These are phyloP conservation scores for Penicillium glabrum DNA, from an alignment of 2,329 filamentous ascomycete genomes.

Conservation along the genomic window DNA sequence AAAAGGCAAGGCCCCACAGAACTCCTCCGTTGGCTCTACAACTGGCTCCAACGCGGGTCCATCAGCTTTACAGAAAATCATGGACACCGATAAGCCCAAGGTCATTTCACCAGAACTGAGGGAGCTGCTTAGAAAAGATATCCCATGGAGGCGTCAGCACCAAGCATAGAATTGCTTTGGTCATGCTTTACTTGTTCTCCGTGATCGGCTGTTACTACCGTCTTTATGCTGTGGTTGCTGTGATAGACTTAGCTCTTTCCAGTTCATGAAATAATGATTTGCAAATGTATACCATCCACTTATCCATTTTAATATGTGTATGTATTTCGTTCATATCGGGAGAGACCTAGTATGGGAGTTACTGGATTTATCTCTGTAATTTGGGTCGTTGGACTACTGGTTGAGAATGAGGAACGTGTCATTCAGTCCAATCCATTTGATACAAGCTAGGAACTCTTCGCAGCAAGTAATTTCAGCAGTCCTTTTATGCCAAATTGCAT, in stretches of 20 bases:
- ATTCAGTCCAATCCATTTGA: too few relatives aligned
- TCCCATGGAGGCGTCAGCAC: constrained; percentile 44
- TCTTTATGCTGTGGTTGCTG: background rate
- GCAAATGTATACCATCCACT: background rate
- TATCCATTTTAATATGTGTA: background rate
- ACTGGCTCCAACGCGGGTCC: constrained; percentile 24
- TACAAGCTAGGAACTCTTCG: too few relatives aligned
- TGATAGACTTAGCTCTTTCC: background rate
- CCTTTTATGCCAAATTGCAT: too few relatives aligned
- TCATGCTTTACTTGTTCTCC: background rate
- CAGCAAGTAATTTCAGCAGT: too few relatives aligned
- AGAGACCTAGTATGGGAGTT: too few relatives aligned
- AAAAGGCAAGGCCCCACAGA: constrained; percentile 34
- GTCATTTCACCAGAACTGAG: constrained; percentile 66
- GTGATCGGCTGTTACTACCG: constrained; percentile 5
- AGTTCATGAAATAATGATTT: background rate
- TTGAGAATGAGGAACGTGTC: too few relatives aligned
- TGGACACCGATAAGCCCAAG: constrained; percentile 40
- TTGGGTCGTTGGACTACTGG: too few relatives aligned
- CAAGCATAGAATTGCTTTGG: background rate
- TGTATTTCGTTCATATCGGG: too few relatives aligned
- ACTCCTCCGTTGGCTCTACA: constrained; percentile 23
- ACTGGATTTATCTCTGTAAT: too few relatives aligned
- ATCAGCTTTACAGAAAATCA: constrained; percentile 16
- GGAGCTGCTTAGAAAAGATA: constrained; percentile 59